Evolutionary conservation across 495 filamentous ascomycete species (phyloP).

Genomic region (Penicillium alfredii): DNA sequence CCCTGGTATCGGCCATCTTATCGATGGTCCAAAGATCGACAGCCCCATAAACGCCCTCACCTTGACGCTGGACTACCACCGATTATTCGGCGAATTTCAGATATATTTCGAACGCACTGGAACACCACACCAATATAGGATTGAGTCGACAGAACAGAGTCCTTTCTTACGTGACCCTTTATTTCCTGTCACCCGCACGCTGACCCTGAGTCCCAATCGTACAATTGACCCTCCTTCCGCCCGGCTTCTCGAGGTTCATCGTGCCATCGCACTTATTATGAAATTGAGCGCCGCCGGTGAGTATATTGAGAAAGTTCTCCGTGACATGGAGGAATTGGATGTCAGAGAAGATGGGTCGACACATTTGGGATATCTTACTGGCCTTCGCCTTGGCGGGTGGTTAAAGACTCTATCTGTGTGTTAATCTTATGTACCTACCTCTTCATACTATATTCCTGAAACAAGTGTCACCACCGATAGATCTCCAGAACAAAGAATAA

Average conservation of each 20-base stretch:
- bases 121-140: conserved; percentile 19
- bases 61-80: conserved; percentile 19
- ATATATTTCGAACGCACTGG: conserved; percentile 21
- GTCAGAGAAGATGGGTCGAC: conserved; percentile 28
- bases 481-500: no score
- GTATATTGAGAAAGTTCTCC: conserved; percentile 30
- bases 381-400: conserved; percentile 19
- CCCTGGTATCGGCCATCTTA: conserved; percentile 13
- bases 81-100: conserved; percentile 22
- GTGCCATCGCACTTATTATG: conserved; percentile 29
- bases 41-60: conserved; percentile 23
- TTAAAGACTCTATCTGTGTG: no score
- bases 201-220: conserved; percentile 19
- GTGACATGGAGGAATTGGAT: conserved; percentile 23
- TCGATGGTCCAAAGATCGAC: conserved; percentile 11
- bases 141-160: conserved; percentile 16
- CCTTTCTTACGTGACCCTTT: conserved; percentile 21
- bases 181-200: conserved; percentile 21
- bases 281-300: conserved; percentile 29
- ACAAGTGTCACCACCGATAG: no score
- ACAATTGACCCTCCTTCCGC: conserved; percentile 23
- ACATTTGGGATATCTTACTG: conserved; percentile 15
- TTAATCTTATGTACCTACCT: no score
- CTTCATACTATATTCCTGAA: no score
- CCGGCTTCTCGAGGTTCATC: conserved; percentile 29